These are phyloP conservation scores for Entomortierella parvispora DNA, from an alignment of 192 early-diverging fungal genomes.

Conservation along the genomic window DNA sequence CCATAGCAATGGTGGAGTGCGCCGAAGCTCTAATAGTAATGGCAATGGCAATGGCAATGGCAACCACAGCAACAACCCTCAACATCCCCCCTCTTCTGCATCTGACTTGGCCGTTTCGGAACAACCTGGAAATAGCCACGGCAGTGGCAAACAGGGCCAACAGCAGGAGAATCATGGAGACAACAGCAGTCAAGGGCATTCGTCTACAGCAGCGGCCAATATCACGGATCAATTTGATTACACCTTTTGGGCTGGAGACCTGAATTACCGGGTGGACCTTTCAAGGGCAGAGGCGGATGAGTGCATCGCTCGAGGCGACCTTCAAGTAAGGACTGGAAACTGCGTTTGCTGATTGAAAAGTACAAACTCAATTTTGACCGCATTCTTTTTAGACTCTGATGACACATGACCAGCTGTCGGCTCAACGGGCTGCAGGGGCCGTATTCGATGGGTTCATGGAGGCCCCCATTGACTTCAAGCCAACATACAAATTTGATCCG, in stretches of 20 bases:
- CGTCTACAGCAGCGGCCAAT: conserved; percentile 6
- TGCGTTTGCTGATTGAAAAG: background rate
- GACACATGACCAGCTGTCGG: conserved; percentile 56
- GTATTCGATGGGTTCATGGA: conserved; percentile 69
- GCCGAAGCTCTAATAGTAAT: background rate
- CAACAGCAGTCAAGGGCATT: background rate
- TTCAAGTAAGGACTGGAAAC: conserved; percentile 37
- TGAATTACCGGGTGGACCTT: conserved; percentile 79
- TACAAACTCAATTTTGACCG: background rate
- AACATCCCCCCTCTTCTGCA: too few relatives aligned
- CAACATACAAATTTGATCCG: conserved; percentile 85
- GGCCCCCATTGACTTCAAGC: conserved; percentile 71
- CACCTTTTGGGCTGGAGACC: conserved; percentile 80
- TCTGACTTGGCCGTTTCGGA: too few relatives aligned
- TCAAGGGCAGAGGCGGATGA: conserved; percentile 60
- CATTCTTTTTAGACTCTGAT: conserved; percentile 47
- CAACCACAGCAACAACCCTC: too few relatives aligned
- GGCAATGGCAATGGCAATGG: background rate
- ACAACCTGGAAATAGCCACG: too few relatives aligned
- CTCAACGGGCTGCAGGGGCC: conserved; percentile 19
- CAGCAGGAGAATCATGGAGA: background rate
- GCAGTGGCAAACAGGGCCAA: too few relatives aligned
- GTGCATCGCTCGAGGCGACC: conserved; percentile 57
- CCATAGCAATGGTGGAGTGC: background rate
- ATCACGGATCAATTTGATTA: conserved; percentile 64